A percentile compares a stretch with the other conserved stretches of the same genome.
Conservation (phyloP, 139 green algal genomes). For the Spirogloea muscicola region DNA sequence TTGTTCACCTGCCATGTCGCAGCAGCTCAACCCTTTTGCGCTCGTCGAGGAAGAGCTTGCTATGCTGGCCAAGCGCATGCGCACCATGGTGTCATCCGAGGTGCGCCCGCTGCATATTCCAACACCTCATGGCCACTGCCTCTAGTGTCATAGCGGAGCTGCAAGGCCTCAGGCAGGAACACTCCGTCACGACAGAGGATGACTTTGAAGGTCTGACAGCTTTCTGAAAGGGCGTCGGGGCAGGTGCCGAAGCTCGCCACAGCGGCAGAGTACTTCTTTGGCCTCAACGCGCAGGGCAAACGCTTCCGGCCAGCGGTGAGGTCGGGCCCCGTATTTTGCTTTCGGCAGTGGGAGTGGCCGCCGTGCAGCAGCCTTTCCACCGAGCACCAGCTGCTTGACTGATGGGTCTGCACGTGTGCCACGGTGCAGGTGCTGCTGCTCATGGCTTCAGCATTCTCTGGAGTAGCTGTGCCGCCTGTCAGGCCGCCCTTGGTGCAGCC, state of each 20-base stretch:
- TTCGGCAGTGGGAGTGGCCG: too few species aligned
- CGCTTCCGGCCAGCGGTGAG: constrained; percentile 71
- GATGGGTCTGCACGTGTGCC: not conserved
- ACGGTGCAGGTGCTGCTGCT: constrained; percentile 76
- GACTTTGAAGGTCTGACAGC: not conserved
- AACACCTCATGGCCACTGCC: not conserved
- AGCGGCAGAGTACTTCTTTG: constrained; percentile 86
- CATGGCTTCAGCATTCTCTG: too few species aligned
- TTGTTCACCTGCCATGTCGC: too few species aligned
- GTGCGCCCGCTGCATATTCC: too few species aligned
- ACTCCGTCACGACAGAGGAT: not conserved
- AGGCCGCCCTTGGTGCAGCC: too few species aligned
- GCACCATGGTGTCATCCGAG: not conserved
- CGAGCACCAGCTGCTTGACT: not conserved
- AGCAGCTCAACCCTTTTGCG: not conserved
- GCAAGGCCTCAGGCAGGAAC: constrained; percentile 1
- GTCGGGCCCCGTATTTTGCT: too few species aligned
- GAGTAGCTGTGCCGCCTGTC: too few species aligned
- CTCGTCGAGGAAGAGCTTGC: not conserved
- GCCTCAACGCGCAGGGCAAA: constrained; percentile 83
- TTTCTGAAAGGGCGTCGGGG: not conserved
- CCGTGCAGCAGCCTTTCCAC: too few species aligned
- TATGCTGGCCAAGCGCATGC: not conserved
- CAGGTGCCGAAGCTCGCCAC: constrained; percentile 78
- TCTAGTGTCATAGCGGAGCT: not conserved